Evolutionary conservation across 225 moss, liverwort and hornwort species (phyloP).

Genomic region (Physcomitrellopsis africana): DNA sequence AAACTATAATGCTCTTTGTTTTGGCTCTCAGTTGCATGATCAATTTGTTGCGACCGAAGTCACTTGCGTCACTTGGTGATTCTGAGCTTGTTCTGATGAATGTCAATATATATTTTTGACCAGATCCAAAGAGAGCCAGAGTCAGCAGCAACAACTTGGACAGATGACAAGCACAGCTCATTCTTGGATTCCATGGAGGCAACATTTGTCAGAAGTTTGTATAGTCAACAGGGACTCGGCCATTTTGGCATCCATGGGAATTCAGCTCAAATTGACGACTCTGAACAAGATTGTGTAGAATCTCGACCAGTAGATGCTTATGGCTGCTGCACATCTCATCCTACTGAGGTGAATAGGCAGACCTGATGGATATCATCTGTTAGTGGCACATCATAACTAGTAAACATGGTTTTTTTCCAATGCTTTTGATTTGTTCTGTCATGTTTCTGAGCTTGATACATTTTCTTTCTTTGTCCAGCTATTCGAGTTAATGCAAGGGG

Average conservation of each 20-base stretch:
- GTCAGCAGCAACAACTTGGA: slow-evolving; percentile 66
- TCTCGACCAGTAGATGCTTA: slow-evolving; percentile 50
- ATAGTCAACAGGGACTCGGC: slow-evolving; percentile 43
- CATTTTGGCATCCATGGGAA: slow-evolving; percentile 38
- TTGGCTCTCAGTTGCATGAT: neutral
- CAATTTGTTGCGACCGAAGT: neutral
- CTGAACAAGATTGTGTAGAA: slow-evolving; percentile 69
- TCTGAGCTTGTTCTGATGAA: slow-evolving; percentile 33
- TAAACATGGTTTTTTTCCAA: neutral
- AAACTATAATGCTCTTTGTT: neutral
- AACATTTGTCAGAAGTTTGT: slow-evolving; percentile 60
- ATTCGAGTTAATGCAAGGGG: slow-evolving; percentile 57
- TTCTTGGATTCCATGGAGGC: slow-evolving; percentile 69
- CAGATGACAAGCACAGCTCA: slow-evolving; percentile 69
- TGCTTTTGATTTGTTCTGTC: neutral
- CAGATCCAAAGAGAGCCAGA: slow-evolving; percentile 51
- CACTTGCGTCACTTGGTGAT: neutral
- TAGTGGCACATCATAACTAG: slow-evolving; percentile 6
- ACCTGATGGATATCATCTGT: neutral
- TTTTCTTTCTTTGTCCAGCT: slow-evolving; percentile 33
- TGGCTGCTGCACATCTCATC: slow-evolving; percentile 53
- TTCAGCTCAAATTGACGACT: slow-evolving; percentile 45
- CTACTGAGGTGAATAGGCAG: slow-evolving; percentile 39
- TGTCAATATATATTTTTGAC: slow-evolving; percentile 17
- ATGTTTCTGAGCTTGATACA: slow-evolving; percentile 15